phyloP scores from a whole-genome alignment of 768 basidiomycete genomes.

The Russula earlei region DNA sequence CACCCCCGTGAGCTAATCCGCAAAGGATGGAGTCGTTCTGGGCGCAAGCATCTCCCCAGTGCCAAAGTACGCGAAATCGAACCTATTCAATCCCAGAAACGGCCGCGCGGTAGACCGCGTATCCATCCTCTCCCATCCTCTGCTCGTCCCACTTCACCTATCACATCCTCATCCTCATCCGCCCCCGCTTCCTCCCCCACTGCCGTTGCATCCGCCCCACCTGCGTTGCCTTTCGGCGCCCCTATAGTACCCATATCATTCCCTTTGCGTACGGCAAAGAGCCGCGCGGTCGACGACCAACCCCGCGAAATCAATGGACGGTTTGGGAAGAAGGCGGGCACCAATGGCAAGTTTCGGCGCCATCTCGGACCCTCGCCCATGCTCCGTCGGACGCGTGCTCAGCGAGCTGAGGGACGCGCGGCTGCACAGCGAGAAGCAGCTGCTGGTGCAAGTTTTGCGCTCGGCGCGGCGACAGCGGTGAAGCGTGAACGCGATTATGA shows the following conservation, averaged over 20 bases:
- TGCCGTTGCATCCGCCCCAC: constrained; percentile 6
- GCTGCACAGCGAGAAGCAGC: constrained; percentile 17
- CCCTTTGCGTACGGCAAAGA: constrained; percentile 30
- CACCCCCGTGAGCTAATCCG: constrained; percentile 22
- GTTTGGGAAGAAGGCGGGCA: constrained; percentile 53
- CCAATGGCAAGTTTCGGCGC: constrained; percentile 35
- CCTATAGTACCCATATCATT: constrained; percentile 1
- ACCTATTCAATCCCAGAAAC: constrained; percentile 18
- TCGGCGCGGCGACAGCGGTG: not conserved
- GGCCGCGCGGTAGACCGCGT: constrained; percentile 16
- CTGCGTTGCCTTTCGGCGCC: not conserved
- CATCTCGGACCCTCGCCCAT: not conserved
- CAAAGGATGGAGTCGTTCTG: constrained; percentile 24
- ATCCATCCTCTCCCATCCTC: constrained; percentile 12
- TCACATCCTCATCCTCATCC: not conserved
- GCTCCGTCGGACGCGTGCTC: constrained; percentile 12
- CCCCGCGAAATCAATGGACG: constrained; percentile 57
- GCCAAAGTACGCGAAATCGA: constrained; percentile 28
- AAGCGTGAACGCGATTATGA: constrained; percentile 14
- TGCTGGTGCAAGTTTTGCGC: not conserved
- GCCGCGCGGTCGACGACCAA: constrained; percentile 40
- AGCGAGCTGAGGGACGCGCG: constrained; percentile 19
- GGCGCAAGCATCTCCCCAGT: constrained; percentile 26
- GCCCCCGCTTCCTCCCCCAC: not conserved
- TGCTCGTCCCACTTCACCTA: not conserved